phyloP scores from a whole-genome alignment of 441 rosid genomes.

The Sinapis alba region DNA sequence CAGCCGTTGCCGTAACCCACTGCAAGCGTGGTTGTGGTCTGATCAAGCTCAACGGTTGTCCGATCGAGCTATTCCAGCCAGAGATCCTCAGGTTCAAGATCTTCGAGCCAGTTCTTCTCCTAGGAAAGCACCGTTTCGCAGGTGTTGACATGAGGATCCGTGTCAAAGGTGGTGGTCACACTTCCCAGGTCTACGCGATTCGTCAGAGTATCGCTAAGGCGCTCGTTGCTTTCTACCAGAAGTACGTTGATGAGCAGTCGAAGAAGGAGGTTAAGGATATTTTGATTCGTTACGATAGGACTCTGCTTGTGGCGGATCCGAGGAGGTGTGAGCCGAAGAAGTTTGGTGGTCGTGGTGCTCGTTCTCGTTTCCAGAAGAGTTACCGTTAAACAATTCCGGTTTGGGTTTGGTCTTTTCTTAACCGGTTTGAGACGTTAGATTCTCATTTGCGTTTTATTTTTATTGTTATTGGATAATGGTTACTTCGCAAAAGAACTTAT shows the following conservation, averaged over 20 bases:
- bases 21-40: conserved; percentile 67
- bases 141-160: conserved; percentile 83
- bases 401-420: no score
- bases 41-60: conserved; percentile 77
- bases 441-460: no score
- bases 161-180: conserved; percentile 75
- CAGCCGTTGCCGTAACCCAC: conserved; percentile 72
- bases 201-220: conserved; percentile 84
- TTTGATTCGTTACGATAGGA: conserved; percentile 74
- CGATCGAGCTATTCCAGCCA: conserved; percentile 74
- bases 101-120: conserved; percentile 63
- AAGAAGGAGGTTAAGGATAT: conserved; percentile 86
- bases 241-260: conserved; percentile 74
- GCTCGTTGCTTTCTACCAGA: conserved; percentile 70
- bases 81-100: conserved; percentile 85
- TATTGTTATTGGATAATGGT: conserved; percentile 11
- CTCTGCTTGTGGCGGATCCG: conserved; percentile 81
- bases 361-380: conserved; percentile 89
- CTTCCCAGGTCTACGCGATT: conserved; percentile 81
- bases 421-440: no score
- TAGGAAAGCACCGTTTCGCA: conserved; percentile 68
- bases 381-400: no score
- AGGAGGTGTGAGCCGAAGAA: conserved; percentile 87
- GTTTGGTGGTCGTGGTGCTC: conserved; percentile 88
- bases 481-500: background rate